These are phyloP conservation scores for Penicillium fimorum DNA, from an alignment of 495 filamentous ascomycete genomes.

Conservation along the genomic window DNA sequence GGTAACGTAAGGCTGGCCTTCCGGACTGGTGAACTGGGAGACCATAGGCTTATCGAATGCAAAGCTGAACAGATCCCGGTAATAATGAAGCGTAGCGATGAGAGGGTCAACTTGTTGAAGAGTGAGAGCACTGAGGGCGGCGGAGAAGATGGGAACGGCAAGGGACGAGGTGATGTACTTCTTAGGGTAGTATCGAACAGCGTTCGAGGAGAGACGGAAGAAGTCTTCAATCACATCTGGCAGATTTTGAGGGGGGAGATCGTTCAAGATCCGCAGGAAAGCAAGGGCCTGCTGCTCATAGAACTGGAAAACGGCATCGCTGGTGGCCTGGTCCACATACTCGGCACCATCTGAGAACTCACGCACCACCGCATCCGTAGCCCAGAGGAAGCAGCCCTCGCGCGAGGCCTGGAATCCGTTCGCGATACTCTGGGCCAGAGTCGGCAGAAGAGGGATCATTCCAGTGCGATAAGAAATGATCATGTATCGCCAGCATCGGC, in stretches of 20 bases:
- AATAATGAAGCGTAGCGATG: constrained; percentile 86
- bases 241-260: constrained; percentile 78
- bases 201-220: constrained; percentile 88
- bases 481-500: constrained; percentile 94
- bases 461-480: constrained; percentile 90
- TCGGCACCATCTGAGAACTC: constrained; percentile 91
- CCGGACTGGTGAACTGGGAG: constrained; percentile 57
- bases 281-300: constrained; percentile 87
- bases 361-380: constrained; percentile 87
- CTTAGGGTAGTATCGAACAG: constrained; percentile 85
- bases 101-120: constrained; percentile 89
- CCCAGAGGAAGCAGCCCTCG: constrained; percentile 97
- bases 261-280: constrained; percentile 86
- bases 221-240: constrained; percentile 99
- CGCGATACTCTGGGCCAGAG: constrained; percentile 82
- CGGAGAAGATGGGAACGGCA: constrained; percentile 78
- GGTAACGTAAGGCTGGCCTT: constrained; percentile 48
- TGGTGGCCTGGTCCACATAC: constrained; percentile 76
- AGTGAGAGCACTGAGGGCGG: constrained; percentile 77
- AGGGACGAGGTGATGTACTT: constrained; percentile 74
- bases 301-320: constrained; percentile 86
- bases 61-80: constrained; percentile 89
- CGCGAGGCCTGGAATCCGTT: constrained; percentile 78
- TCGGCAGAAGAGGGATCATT: constrained; percentile 78
- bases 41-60: constrained; percentile 73